Evolutionary conservation across 306 rosid species (phyloP).

Genomic region (Geum urbanum): DNA sequence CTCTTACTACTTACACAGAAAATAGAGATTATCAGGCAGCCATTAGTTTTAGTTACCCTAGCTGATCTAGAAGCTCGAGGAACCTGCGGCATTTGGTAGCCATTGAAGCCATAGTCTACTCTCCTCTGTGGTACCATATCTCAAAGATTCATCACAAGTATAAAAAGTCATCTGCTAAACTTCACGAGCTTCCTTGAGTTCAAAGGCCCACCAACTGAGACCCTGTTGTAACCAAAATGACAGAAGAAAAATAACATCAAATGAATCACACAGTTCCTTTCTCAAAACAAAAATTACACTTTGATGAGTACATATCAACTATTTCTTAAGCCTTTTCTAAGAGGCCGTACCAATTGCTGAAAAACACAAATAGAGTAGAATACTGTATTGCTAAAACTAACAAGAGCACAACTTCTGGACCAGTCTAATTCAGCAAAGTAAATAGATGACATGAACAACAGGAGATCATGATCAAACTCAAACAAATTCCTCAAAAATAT

Average conservation of each 20-base stretch:
- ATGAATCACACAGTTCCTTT: background rate
- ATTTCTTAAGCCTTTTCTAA: background rate
- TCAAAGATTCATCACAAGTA: constrained; percentile 36
- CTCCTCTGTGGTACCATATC: constrained; percentile 54
- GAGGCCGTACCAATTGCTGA: background rate
- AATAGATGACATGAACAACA: background rate
- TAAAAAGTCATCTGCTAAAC: constrained; percentile 46
- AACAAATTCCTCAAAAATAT: background rate
- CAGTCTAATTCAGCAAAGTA: background rate
- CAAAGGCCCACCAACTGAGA: constrained; percentile 20
- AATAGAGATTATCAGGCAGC: background rate
- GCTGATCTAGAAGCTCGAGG: constrained; percentile 66
- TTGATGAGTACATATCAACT: background rate
- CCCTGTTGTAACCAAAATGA: constrained; percentile 32
- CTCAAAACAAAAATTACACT: background rate
- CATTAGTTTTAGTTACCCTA: constrained; percentile 43
- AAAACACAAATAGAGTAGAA: background rate
- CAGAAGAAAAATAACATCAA: background rate
- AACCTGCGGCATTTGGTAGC: constrained; percentile 51
- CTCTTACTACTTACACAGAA: constrained; percentile 14
- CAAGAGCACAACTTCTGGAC: background rate
- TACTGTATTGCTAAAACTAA: background rate
- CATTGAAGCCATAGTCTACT: constrained; percentile 53
- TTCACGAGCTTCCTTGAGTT: constrained; percentile 26
- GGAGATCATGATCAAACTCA: background rate